Evolutionary conservation across 352 stramenopile genomes (phyloP).

Genomic region (Thalassiosira hispida): DNA sequence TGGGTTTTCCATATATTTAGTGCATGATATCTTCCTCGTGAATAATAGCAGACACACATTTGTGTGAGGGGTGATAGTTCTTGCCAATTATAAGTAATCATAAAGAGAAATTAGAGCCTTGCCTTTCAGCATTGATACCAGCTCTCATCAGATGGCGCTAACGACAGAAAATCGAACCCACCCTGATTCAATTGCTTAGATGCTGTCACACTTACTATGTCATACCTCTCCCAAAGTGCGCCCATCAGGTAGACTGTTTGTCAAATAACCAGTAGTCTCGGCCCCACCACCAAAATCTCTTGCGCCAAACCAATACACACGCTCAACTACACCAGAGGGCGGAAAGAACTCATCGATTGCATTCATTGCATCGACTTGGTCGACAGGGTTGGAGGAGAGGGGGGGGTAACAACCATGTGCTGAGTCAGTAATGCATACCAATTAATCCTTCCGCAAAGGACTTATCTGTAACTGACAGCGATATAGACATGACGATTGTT

Average conservation of each 20-base stretch:
- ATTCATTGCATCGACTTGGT: not conserved
- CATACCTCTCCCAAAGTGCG: not conserved
- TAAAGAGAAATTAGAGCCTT: no score
- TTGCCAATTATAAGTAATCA: no score
- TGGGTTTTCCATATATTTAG: no score
- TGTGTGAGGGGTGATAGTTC: no score
- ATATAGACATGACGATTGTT: not conserved
- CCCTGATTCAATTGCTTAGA: not conserved
- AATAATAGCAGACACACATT: no score
- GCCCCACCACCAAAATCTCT: not conserved
- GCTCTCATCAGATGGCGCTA: no score
- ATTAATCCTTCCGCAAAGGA: no score
- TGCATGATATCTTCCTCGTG: no score
- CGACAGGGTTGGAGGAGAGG: not conserved
- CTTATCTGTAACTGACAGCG: no score
- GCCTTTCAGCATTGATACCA: no score
- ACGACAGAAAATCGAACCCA: not conserved
- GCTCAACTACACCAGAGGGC: not conserved
- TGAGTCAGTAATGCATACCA: no score
- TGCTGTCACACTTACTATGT: not conserved
- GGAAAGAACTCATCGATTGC: not conserved
- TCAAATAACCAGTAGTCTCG: not conserved
- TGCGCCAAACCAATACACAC: not conserved
- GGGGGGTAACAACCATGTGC: no score
- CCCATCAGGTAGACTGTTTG: not conserved